phyloP scores from a whole-genome alignment of 2,329 filamentous ascomycete genomes.

The Colletotrichum sansevieriae region DNA sequence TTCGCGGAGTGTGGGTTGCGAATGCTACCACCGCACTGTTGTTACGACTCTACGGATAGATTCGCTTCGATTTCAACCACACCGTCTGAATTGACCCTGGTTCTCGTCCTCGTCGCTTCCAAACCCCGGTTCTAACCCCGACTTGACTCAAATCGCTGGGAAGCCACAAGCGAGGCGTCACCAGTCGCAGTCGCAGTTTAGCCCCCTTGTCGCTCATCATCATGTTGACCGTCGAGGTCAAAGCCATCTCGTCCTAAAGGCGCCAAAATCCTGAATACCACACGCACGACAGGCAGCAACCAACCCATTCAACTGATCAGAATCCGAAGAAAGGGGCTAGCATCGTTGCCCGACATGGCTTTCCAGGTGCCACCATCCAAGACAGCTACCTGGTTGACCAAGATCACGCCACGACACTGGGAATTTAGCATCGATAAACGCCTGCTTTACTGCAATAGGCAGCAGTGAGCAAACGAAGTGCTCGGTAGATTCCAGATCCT shows the following conservation, averaged over 20 bases:
- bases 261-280: slow-evolving; percentile 6
- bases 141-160: slow-evolving; percentile 1
- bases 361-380: slow-evolving; percentile 22
- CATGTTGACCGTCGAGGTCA: slow-evolving; percentile 18
- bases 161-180: slow-evolving; percentile 4
- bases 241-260: slow-evolving; percentile 17
- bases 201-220: slow-evolving; percentile 13
- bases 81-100: neutral
- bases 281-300: neutral
- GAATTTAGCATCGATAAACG: slow-evolving; percentile 15
- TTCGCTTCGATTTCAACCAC: slow-evolving; percentile 6
- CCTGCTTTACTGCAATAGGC: slow-evolving; percentile 13
- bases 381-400: slow-evolving; percentile 9
- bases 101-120: slow-evolving; percentile 8
- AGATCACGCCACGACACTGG: slow-evolving; percentile 16
- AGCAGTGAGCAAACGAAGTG: slow-evolving; percentile 24
- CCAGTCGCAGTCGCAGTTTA: slow-evolving; percentile 10
- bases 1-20: slow-evolving; percentile 16
- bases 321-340: slow-evolving; percentile 1
- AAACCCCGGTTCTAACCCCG: slow-evolving; percentile 15
- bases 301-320: neutral
- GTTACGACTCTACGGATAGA: slow-evolving; percentile 17
- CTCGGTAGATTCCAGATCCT: neutral
- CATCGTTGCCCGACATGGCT: slow-evolving; percentile 25
- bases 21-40: slow-evolving; percentile 21